Conservation (phyloP, 2,329 filamentous ascomycete species). For the Xylariaceae sp. region DNA sequence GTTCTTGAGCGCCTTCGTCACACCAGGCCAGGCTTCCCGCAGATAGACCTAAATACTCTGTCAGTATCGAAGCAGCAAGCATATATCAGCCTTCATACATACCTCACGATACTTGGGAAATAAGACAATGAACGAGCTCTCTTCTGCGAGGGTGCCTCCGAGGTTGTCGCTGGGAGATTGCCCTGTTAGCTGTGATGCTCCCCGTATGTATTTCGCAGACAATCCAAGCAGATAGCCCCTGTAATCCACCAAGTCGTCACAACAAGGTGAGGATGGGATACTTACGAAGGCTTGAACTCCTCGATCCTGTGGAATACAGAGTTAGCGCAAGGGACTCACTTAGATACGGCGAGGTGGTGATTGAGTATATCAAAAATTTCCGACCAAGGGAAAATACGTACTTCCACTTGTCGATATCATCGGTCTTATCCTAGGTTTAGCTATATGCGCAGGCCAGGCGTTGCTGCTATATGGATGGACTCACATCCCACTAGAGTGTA, state of each 20-base stretch:
- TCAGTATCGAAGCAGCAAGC: not conserved
- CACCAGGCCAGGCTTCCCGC: slow-evolving; percentile 78
- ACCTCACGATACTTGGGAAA: slow-evolving; percentile 97
- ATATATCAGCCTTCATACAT: too few relatives aligned
- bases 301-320: slow-evolving; percentile 39
- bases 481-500: slow-evolving; percentile 17
- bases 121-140: slow-evolving; percentile 75
- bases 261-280: not conserved
- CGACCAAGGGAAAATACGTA: too few relatives aligned
- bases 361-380: too few relatives aligned
- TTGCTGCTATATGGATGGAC: slow-evolving; percentile 1
- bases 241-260: not conserved
- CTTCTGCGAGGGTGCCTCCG: slow-evolving; percentile 82
- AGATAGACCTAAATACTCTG: slow-evolving; percentile 34
- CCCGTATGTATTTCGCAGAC: too few relatives aligned
- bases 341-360: too few relatives aligned
- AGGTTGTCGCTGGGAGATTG: slow-evolving; percentile 57
- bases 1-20: slow-evolving; percentile 83
- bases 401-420: slow-evolving; percentile 96
- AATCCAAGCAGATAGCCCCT: too few relatives aligned
- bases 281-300: slow-evolving; percentile 64
- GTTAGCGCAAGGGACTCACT: slow-evolving; percentile 9
- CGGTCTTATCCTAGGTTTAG: slow-evolving; percentile 67
- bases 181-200: slow-evolving; percentile 2
- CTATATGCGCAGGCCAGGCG: not conserved